Base-by-base conservation (phyloP, 257 asterid genomes). In the Plectranthus barbatus region DNA sequence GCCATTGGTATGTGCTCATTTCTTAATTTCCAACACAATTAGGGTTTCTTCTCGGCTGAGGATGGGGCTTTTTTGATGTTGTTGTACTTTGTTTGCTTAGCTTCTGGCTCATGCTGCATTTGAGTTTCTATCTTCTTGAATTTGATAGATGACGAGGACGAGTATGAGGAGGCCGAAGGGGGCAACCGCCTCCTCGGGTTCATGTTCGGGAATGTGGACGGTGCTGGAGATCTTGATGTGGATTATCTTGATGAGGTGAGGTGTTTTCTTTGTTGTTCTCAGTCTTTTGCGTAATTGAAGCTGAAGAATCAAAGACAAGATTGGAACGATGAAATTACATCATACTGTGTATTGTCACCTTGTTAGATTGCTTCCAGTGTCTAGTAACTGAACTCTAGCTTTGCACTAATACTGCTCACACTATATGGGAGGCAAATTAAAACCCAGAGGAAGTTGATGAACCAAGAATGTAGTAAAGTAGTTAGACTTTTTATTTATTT, bases 231-330 rank as follows among this genome's bases (percentile, higher is more conserved):
- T 79, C 97, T 93, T 47, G 99, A 93, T 76, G 95, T 82, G 66
- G 99, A 93, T 79, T 93, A 93, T 80, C 99, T 93, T 63, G 99
- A 93, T 42, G 89, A 93, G 97, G 99, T 90, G 70, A 76, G 75
- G 61, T 63, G 54, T 60, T 62, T 57, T 48, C 44, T 54, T 41
- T 47, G 33, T 7, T 47, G 56, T 49, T 4, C n/a, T 0, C 13
- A 29, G 17, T 40, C 9, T 37, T n/a, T 8, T 17, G 20, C 33
- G 10, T 7, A 40, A 6, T 42, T 55, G 66, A 17, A 15, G 81
- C 60, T 68, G 18, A 44, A 34, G 23, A 36, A 37, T 31, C 61
- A 18, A 24, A 14, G 21, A 29, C 26, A 29, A 41, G 50, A 54
- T 34, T 20, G 52, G 17, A 13, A 46, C 37, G 21, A 24, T 19